A percentile compares a stretch with the other conserved stretches of the same genome.
These are phyloP conservation scores for Thraustotheca clavata DNA, from an alignment of 352 stramenopile species.

Conservation along the genomic window DNA sequence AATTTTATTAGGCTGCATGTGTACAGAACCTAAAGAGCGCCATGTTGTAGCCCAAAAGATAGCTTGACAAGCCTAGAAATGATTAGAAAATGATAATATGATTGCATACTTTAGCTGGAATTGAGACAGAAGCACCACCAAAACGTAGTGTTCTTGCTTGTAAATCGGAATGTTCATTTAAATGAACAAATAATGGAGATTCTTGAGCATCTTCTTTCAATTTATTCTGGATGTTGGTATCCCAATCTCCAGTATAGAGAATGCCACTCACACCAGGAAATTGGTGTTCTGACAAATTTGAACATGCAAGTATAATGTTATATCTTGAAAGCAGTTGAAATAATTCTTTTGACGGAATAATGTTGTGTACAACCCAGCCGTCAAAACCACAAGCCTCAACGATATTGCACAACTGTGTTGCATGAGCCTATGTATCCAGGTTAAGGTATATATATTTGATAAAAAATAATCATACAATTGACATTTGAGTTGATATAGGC, in stretches of 20 bases:
- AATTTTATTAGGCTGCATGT: neutral
- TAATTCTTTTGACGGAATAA: neutral
- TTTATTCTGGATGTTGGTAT: neutral
- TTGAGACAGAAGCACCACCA: conserved; percentile 1
- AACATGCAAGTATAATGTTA: too few relatives aligned
- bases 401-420: neutral
- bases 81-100: neutral
- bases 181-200: neutral
- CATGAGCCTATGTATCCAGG: neutral
- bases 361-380: neutral
- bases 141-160: conserved; percentile 3
- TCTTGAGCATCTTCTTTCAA: neutral
- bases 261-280: too few relatives aligned
- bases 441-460: neutral
- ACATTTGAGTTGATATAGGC: neutral
- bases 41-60: conserved; percentile 11
- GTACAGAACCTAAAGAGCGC: conserved; percentile 3
- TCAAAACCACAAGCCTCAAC: neutral
- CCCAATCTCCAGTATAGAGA: neutral
- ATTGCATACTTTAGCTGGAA: neutral
- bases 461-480: neutral
- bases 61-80: neutral
- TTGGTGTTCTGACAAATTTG: too few relatives aligned
- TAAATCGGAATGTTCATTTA: neutral
- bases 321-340: neutral